Base-by-base conservation (phyloP, 169 alveolate genomes). In the Plasmodium fragile region DNA sequence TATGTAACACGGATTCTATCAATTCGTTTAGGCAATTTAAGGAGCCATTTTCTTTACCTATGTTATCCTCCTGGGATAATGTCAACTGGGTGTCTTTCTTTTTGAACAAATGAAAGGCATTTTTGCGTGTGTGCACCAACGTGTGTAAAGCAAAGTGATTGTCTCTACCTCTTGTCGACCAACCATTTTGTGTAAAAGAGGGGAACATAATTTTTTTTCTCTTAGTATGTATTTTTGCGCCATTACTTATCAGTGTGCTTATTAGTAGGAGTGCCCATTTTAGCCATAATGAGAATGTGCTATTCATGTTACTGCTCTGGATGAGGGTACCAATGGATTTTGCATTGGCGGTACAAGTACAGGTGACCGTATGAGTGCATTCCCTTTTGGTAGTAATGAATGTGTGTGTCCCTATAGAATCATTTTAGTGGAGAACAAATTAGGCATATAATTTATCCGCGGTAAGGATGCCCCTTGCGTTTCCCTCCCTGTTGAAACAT, bases 261-360 rank as follows among this genome's bases (percentile, higher is more conserved):
- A 82, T 30, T 11, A 82, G 41, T 52, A 82, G 59, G 32, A 82
- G 25, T 82, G 70, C 70, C 49, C 81, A 82, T 82, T 65, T 65
- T 69, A 82, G 34, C 30, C 81, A 82, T 41, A 34, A 28, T 10
- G 4, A 32, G 32, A 81, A 41, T 55, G 25, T 53, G 79, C 11
- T 81, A 81, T 53, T 81, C 90, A 81, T 81, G 79, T 32, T 81
- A 81, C 79, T 55, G 22, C 39, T 30, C 41, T 34, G 83, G 83
- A 6, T n/a, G 18, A 18, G n/a, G 83, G 13, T 10, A n/a, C 39
- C 10, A 8, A 32, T 41, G 16, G 53, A 39, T 49, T 49, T 49
- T 18, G 18, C 59, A 49, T 49, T 49, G 6, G 59, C 59, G 25
- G 59, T 49, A 49, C 4, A 49, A 16, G 59, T 49, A 49, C 25